phyloP scores from a whole-genome alignment of 2,329 filamentous ascomycete species.

The Atkinsonella texensis region DNA sequence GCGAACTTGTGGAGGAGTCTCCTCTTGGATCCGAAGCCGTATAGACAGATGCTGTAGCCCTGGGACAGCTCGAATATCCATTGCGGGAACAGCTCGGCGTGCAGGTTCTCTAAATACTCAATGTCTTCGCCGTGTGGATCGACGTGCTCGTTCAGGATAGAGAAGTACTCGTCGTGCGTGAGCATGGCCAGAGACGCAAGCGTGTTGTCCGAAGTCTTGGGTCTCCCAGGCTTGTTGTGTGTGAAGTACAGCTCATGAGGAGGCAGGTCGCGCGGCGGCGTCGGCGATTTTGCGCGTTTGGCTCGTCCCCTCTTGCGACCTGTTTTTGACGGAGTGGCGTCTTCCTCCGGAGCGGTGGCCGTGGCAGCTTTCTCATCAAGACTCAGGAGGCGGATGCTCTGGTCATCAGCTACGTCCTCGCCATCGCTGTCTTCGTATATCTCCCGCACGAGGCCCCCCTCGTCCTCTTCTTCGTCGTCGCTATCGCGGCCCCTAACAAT shows the following conservation, averaged over 20 bases:
- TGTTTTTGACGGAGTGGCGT: slow-evolving; percentile 31
- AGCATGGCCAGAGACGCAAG: slow-evolving; percentile 63
- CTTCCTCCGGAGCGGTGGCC: slow-evolving; percentile 14
- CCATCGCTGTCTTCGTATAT: slow-evolving; percentile 51
- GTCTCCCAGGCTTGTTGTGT: slow-evolving; percentile 71
- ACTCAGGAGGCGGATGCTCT: neutral
- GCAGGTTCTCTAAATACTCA: slow-evolving; percentile 59
- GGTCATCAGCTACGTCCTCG: slow-evolving; percentile 55
- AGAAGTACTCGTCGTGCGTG: slow-evolving; percentile 87
- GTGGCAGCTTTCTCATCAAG: slow-evolving; percentile 26
- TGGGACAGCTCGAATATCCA: slow-evolving; percentile 86
- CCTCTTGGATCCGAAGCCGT: slow-evolving; percentile 86
- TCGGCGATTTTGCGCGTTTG: slow-evolving; percentile 47
- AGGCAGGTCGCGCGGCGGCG: slow-evolving; percentile 69
- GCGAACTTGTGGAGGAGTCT: slow-evolving; percentile 65
- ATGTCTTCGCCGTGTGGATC: slow-evolving; percentile 63
- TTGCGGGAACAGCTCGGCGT: slow-evolving; percentile 73
- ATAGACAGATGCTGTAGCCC: slow-evolving; percentile 80
- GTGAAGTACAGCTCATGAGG: slow-evolving; percentile 89
- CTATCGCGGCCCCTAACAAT: slow-evolving; percentile 50
- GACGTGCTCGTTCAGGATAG: slow-evolving; percentile 43
- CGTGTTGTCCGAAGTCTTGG: slow-evolving; percentile 80
- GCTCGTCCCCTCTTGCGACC: slow-evolving; percentile 7
- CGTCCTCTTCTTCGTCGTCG: slow-evolving; percentile 49
- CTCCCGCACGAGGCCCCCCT: slow-evolving; percentile 10